These are phyloP conservation scores for Bipolaris oryzae DNA, from an alignment of 2,329 filamentous ascomycete species.

Conservation along the genomic window DNA sequence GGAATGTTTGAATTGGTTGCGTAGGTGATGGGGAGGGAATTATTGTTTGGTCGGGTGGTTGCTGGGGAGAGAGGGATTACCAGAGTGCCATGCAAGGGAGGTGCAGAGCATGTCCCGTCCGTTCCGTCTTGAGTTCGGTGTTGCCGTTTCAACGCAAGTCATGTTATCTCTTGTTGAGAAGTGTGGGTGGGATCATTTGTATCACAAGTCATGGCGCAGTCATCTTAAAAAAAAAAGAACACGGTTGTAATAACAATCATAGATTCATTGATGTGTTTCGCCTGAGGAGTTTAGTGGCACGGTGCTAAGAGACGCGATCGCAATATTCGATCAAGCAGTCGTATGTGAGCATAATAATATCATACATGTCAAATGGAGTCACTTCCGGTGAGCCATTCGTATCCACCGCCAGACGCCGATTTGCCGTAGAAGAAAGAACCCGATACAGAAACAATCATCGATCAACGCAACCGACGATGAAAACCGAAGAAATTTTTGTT, in stretches of 20 bases:
- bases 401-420: conserved; percentile 44
- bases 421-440: conserved; percentile 32
- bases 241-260: conserved; percentile 11
- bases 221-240: background rate
- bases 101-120: background rate
- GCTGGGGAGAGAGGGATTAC: background rate
- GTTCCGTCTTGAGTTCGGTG: background rate
- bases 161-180: background rate
- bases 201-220: background rate
- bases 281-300: conserved; percentile 32
- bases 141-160: background rate
- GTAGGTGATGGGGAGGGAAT: background rate
- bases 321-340: conserved; percentile 44
- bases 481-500: conserved; percentile 30
- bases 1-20: background rate
- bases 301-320: conserved; percentile 41
- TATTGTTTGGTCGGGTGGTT: conserved; percentile 1
- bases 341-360: conserved; percentile 38
- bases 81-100: no score
- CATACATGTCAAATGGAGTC: conserved; percentile 38
- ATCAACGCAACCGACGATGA: conserved; percentile 30
- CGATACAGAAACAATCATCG: conserved; percentile 31
- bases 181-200: background rate
- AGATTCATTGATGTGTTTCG: conserved; percentile 34
- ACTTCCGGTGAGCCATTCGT: conserved; percentile 36